phyloP scores from a whole-genome alignment of 208 protist species.

The Crithidia fasciculata region DNA sequence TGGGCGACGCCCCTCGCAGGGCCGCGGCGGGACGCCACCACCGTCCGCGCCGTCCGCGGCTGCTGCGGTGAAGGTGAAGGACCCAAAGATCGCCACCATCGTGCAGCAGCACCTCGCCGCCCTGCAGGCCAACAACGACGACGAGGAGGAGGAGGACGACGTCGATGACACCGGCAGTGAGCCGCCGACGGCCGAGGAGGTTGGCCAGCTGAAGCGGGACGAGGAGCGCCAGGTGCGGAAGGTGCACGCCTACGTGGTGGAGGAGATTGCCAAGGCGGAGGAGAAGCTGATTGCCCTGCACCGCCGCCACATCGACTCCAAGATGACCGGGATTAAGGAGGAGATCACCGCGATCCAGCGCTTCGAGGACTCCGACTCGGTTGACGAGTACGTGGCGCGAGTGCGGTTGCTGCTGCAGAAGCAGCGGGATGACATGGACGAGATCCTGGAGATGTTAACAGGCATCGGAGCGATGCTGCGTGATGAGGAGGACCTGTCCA shows the following conservation, averaged over 20 bases:
- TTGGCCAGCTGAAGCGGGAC: conserved; percentile 29
- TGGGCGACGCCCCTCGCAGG: conserved; percentile 17
- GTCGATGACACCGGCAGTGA: conserved; percentile 29
- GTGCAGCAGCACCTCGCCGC: conserved; percentile 86
- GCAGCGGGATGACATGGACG: conserved; percentile 81
- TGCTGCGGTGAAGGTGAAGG: conserved; percentile 54
- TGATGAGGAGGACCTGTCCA: conserved; percentile 89
- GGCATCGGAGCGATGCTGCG: conserved; percentile 83
- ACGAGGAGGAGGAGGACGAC: conserved; percentile 69
- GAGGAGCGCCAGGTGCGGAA: conserved; percentile 87
- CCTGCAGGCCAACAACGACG: conserved; percentile 56
- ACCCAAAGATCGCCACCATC: conserved; percentile 91
- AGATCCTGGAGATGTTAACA: conserved; percentile 76
- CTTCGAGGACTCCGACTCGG: conserved; percentile 91
- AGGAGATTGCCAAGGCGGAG: conserved; percentile 94
- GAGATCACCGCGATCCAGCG: conserved; percentile 91
- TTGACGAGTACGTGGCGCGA: conserved; percentile 91
- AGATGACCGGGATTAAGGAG: conserved; percentile 94
- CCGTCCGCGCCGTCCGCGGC: conserved; percentile 8
- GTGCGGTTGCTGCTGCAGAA: conserved; percentile 67
- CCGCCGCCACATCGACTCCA: conserved; percentile 92
- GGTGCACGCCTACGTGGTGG: conserved; percentile 91
- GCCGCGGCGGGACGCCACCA: conserved; percentile 22
- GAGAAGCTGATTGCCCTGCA: conserved; percentile 93
- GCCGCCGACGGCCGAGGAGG: conserved; percentile 2